Evolutionary conservation across 2,329 filamentous ascomycete species (phyloP).

Genomic region (Pseudogymnoascus sp.): DNA sequence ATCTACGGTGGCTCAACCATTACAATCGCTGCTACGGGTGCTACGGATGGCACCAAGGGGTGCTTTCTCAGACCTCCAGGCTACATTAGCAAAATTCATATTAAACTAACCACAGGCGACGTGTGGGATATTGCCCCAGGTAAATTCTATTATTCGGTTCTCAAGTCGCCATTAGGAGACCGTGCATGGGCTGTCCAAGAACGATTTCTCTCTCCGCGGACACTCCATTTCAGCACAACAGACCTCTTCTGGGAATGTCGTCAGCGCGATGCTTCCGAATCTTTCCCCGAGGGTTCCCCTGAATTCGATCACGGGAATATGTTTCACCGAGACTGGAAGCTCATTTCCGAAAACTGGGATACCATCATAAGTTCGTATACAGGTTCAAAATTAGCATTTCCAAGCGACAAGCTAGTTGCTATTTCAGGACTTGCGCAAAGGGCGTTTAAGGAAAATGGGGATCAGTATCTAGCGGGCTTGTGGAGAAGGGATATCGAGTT

Average conservation of each 20-base stretch:
- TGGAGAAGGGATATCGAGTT: slow-evolving; percentile 14
- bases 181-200: slow-evolving; percentile 20
- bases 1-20: slow-evolving; percentile 16
- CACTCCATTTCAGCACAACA: slow-evolving; percentile 15
- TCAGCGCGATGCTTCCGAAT: slow-evolving; percentile 4
- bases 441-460: slow-evolving; percentile 5
- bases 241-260: slow-evolving; percentile 20
- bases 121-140: neutral
- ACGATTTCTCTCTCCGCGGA: slow-evolving; percentile 16
- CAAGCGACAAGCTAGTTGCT: slow-evolving; percentile 13
- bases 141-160: neutral
- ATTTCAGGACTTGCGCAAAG: slow-evolving; percentile 12
- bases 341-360: slow-evolving; percentile 11
- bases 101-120: neutral
- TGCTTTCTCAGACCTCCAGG: slow-evolving; percentile 11
- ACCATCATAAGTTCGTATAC: slow-evolving; percentile 10
- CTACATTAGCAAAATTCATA: neutral
- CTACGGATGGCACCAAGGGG: slow-evolving; percentile 14
- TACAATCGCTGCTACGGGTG: slow-evolving; percentile 15
- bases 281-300: slow-evolving; percentile 11
- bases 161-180: slow-evolving; percentile 9
- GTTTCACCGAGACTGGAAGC: slow-evolving; percentile 6
- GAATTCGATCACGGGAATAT: neutral
- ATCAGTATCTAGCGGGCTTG: slow-evolving; percentile 12
- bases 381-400: slow-evolving; percentile 7